Evolutionary conservation across 805 yeast genomes (phyloP).

Genomic region (Candida anglica): DNA sequence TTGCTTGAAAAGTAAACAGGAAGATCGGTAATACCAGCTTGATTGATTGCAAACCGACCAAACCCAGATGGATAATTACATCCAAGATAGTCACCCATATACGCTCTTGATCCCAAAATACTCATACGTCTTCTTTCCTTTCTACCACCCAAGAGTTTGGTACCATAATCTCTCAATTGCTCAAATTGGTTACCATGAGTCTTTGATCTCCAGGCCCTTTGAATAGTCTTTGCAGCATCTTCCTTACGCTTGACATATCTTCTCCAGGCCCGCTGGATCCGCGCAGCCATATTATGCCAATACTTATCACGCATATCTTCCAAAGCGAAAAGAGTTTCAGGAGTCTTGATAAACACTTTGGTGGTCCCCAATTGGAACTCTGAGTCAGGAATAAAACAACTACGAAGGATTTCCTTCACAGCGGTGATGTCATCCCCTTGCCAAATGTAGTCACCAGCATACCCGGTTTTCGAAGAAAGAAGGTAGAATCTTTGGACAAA

Average conservation of each 20-base stretch:
- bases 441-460: constrained; percentile 75
- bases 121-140: constrained; percentile 91
- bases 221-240: constrained; percentile 81
- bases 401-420: constrained; percentile 44
- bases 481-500: constrained; percentile 92
- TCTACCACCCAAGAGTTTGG: constrained; percentile 59
- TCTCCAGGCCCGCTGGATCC: constrained; percentile 97
- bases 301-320: constrained; percentile 96
- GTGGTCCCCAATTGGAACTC: constrained; percentile 92
- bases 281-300: constrained; percentile 97
- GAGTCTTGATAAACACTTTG: constrained; percentile 92
- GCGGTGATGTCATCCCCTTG: constrained; percentile 52
- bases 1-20: constrained; percentile 69
- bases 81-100: constrained; percentile 89
- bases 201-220: constrained; percentile 76
- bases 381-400: constrained; percentile 63
- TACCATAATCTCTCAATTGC: constrained; percentile 83
- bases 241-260: constrained; percentile 73
- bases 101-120: constrained; percentile 81
- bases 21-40: constrained; percentile 63
- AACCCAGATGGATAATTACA: constrained; percentile 66
- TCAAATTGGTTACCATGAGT: constrained; percentile 79
- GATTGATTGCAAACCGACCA: constrained; percentile 72
- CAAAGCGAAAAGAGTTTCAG: constrained; percentile 91
- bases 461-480: constrained; percentile 83